Conservation (phyloP, 257 asterid genomes). For the Henckelia pumila region DNA sequence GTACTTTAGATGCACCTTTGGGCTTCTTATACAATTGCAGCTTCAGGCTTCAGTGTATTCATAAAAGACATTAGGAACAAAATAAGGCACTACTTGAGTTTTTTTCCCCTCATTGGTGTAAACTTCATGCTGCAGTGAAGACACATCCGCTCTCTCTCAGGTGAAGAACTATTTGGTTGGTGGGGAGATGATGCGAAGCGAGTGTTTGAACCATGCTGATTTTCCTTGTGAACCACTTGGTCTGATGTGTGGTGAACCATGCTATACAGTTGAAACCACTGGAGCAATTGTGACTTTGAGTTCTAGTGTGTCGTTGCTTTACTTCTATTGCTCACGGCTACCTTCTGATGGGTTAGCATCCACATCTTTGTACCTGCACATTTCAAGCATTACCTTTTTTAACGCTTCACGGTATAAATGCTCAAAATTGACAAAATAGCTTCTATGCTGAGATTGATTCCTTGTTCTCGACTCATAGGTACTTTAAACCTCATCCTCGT, state of each 20-base stretch:
- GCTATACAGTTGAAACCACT: constrained; percentile 56
- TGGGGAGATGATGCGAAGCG: constrained; percentile 67
- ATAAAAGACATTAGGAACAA: neutral
- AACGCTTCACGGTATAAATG: neutral
- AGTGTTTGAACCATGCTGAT: constrained; percentile 54
- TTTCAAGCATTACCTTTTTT: neutral
- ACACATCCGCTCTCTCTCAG: constrained; percentile 38
- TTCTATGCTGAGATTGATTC: neutral
- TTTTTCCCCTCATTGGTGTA: neutral
- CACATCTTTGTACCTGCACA: constrained; percentile 1
- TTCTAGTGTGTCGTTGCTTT: constrained; percentile 59
- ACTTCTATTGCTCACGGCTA: constrained; percentile 75
- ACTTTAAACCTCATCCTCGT: constrained; percentile 72
- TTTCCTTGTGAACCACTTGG: constrained; percentile 60
- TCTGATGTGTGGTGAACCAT: constrained; percentile 40
- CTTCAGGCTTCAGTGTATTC: neutral
- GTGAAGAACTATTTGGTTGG: constrained; percentile 52
- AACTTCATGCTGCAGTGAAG: constrained; percentile 43
- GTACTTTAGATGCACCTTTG: neutral
- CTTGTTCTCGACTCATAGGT: constrained; percentile 39
- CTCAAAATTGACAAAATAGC: neutral
- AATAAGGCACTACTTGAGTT: neutral
- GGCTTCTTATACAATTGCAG: neutral
- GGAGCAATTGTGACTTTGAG: constrained; percentile 63
- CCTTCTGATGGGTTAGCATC: constrained; percentile 75